phyloP scores from a whole-genome alignment of 2,329 filamentous ascomycete genomes.

The Xylariaceae sp. region DNA sequence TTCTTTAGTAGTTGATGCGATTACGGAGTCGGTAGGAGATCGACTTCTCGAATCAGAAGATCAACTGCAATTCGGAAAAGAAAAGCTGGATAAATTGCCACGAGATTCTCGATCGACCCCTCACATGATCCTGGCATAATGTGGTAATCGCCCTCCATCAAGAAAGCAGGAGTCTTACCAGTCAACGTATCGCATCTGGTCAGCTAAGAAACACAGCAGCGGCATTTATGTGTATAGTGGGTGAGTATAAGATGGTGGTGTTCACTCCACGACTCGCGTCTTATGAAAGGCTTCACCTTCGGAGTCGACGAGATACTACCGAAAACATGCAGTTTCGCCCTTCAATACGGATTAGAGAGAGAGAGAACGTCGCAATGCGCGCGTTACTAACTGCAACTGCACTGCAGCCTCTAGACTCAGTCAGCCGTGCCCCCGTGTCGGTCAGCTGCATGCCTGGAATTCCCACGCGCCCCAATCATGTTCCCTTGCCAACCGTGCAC shows the following conservation, averaged over 20 bases:
- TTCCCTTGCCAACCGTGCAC: conserved; percentile 23
- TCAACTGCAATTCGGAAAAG: background rate
- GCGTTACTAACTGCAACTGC: too few relatives aligned
- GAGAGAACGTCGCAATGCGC: too few relatives aligned
- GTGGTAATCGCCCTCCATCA: background rate
- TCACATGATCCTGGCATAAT: background rate
- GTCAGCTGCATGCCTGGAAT: conserved; percentile 6
- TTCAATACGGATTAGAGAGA: too few relatives aligned
- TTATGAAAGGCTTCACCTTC: too few relatives aligned
- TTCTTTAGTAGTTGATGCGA: background rate
- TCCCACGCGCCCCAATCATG: conserved; percentile 17
- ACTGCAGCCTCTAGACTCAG: too few relatives aligned
- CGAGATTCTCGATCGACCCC: background rate
- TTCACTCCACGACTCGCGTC: too few relatives aligned
- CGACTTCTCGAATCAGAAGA: background rate
- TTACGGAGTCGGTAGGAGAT: background rate
- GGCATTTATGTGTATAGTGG: too few relatives aligned
- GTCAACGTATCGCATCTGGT: background rate
- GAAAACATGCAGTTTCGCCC: too few relatives aligned
- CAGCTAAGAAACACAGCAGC: background rate
- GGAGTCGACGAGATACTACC: too few relatives aligned
- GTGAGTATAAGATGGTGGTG: too few relatives aligned
- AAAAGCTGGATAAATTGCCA: background rate
- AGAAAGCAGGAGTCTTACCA: background rate
- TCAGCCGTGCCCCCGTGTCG: background rate